Base-by-base conservation (phyloP, 768 basidiomycete species). In the Pisolithus tinctorius region DNA sequence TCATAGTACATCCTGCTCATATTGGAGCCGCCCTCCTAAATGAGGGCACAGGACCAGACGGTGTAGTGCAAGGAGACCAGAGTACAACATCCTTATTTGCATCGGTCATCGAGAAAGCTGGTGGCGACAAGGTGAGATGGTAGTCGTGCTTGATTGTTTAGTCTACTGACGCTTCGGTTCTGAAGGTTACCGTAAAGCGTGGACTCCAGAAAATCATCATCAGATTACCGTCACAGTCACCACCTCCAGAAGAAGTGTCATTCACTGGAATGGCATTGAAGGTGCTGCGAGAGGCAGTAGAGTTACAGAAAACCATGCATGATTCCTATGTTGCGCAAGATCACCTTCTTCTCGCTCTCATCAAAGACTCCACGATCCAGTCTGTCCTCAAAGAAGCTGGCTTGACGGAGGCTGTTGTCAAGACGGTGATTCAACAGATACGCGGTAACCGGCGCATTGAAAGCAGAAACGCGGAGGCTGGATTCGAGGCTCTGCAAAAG, bases 321-420 rank as follows among this genome's bases (percentile, higher is more conserved):
- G 93, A 94, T 66, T 85, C 85, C 1, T 96, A 90, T 67, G 86
- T 98, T 52, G 93, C 93, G 0, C 88, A 94, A 66, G 93, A 97
- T 55, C 93, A 96, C 63, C 69, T 98, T 45, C 76, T 97, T 26
- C 82, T 93, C 25, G 92, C 90, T 0, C 80, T 97, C 46, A 61
- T 92, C 58, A 84, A 89, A 56, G 89, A 93, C 52, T 49, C 79
- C 1, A 76, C 79, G 2, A 79, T 98, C 51, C 67, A 76, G 13
- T 65, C 77, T 26, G 66, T 93, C 14, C 67, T 96, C 58, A 93
- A 90, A 65, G 88, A 92, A 46, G 80, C 82, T 2, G 72, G 73
- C 16, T 74, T 89, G n/a, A 86, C 80, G 0, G 86, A 88, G 48
- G 79, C 83, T 0, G 71, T 81, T 8, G 68, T 93, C 38, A 86